Evolutionary conservation across 495 filamentous ascomycete genomes (phyloP).

Genomic region (Hypomontagnella submonticulosa): DNA sequence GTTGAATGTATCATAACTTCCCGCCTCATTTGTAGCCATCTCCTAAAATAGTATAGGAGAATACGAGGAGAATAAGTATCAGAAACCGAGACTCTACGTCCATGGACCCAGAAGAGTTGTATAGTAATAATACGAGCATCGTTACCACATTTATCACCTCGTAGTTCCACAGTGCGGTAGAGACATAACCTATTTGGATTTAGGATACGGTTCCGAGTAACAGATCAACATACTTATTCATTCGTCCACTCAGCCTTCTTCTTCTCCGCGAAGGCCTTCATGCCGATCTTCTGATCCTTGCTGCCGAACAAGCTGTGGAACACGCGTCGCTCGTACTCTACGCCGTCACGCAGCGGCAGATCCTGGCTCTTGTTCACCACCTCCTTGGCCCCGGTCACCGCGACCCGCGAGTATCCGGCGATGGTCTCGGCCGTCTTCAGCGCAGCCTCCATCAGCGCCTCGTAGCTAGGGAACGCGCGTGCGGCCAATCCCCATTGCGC

Average conservation of each 20-base stretch:
- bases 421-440: conserved; percentile 88
- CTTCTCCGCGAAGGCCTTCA: conserved; percentile 96
- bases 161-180: no score
- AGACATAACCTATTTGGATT: no score
- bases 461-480: conserved; percentile 79
- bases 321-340: conserved; percentile 91
- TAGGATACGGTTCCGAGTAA: not conserved
- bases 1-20: no score
- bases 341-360: conserved; percentile 81
- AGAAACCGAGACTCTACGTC: no score
- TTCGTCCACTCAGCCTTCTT: conserved; percentile 91
- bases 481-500: conserved; percentile 92
- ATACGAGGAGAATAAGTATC: no score
- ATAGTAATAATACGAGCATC: no score
- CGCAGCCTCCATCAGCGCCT: conserved; percentile 81
- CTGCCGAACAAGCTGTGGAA: conserved; percentile 95
- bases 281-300: conserved; percentile 96
- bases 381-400: conserved; percentile 93
- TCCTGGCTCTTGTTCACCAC: conserved; percentile 98
- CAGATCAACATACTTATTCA: no score
- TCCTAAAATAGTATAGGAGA: no score
- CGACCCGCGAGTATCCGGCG: conserved; percentile 80
- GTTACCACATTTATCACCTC: no score
- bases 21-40: no score
- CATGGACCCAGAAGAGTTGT: no score